phyloP scores from a whole-genome alignment of 2,329 filamentous ascomycete genomes.

The Colletotrichum nymphaeae region DNA sequence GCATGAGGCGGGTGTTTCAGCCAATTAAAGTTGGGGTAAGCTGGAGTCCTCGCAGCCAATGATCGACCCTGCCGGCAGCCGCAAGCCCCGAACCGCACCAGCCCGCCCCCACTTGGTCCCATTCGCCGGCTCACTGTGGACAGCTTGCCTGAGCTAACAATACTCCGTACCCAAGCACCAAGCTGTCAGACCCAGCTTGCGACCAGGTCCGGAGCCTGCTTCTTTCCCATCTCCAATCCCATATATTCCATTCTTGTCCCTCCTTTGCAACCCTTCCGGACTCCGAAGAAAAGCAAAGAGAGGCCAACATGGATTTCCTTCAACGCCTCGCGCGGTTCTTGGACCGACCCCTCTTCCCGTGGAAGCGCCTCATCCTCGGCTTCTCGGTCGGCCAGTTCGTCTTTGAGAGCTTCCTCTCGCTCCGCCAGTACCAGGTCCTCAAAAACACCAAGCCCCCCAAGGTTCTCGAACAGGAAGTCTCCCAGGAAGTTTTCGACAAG shows the following conservation, averaged over 20 bases:
- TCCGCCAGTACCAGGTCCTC: conserved; percentile 90
- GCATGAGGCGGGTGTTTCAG: conserved; percentile 24
- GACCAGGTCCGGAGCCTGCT: not conserved
- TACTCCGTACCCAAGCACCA: no score
- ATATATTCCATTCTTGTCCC: conserved; percentile 30
- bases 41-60: conserved; percentile 14
- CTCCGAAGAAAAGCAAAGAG: conserved; percentile 3
- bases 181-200: not conserved
- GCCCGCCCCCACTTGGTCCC: conserved; percentile 19
- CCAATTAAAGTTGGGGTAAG: conserved; percentile 7
- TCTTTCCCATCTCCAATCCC: conserved; percentile 7
- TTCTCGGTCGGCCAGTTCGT: conserved; percentile 94
- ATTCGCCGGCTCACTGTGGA: conserved; percentile 28
- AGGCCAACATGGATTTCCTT: conserved; percentile 31
- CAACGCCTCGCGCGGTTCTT: conserved; percentile 85
- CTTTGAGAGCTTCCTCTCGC: conserved; percentile 88
- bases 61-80: conserved; percentile 17
- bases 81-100: conserved; percentile 19
- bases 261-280: conserved; percentile 22
- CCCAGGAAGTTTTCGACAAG: conserved; percentile 92
- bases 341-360: conserved; percentile 93
- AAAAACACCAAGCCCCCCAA: conserved; percentile 84
- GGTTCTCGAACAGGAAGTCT: conserved; percentile 88
- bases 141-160: conserved; percentile 29
- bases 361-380: conserved; percentile 95